Evolutionary conservation across 2,329 filamentous ascomycete species (phyloP).

Genomic region (Botrytis porri): DNA sequence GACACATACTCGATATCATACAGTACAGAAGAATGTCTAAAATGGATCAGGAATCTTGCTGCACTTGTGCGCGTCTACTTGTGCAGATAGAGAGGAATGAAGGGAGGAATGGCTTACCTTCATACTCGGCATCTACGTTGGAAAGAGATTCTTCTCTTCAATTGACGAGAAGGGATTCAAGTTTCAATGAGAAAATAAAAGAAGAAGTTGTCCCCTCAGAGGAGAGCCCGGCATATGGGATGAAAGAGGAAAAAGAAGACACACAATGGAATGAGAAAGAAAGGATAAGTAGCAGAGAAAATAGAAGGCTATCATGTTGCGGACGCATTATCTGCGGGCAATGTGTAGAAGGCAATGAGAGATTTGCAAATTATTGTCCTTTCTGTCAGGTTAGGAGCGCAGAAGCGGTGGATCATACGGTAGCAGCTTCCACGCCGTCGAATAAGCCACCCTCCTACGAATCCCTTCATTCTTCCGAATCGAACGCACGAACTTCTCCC

Average conservation of each 20-base stretch:
- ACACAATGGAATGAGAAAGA: background rate
- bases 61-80: constrained; percentile 10
- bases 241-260: background rate
- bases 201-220: background rate
- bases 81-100: background rate
- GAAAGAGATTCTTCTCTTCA: background rate
- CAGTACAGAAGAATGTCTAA: no score
- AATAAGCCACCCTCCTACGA: background rate
- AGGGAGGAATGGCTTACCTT: background rate
- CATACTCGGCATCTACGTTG: background rate
- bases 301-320: constrained; percentile 8
- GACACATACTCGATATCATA: background rate
- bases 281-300: background rate
- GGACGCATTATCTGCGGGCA: constrained; percentile 10
- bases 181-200: background rate
- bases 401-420: constrained; percentile 27
- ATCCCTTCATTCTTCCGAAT: background rate
- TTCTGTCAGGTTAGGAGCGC: constrained; percentile 71
- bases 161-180: background rate
- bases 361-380: constrained; percentile 44
- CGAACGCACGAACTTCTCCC: background rate
- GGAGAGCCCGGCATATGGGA: background rate
- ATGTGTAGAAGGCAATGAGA: constrained; percentile 2
- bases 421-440: background rate
- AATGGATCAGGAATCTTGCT: constrained; percentile 5